Evolutionary conservation across 352 stramenopile species (phyloP).

Genomic region (Phytophthora tubulina): DNA sequence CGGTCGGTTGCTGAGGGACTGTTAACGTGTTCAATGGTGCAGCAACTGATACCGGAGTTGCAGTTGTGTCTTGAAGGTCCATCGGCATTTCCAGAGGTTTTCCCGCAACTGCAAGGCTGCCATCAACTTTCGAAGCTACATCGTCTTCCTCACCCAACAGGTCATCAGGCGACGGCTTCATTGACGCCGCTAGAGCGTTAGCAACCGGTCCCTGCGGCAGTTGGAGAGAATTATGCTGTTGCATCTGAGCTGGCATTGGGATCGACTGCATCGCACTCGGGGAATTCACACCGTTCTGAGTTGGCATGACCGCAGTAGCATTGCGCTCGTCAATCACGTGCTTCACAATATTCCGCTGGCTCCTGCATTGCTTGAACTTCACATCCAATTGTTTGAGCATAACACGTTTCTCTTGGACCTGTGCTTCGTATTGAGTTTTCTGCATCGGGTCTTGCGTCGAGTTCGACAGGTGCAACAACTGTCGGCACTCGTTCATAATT

Average conservation of each 20-base stretch:
- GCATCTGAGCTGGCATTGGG: conserved; percentile 54
- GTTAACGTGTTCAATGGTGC: conserved; percentile 37
- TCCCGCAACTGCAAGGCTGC: conserved; percentile 33
- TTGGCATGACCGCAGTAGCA: conserved; percentile 18
- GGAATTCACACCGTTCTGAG: conserved; percentile 27
- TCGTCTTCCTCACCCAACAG: conserved; percentile 63
- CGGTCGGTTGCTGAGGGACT: conserved; percentile 8
- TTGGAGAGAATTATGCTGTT: conserved; percentile 40
- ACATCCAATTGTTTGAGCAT: conserved; percentile 81
- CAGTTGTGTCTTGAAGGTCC: conserved; percentile 58
- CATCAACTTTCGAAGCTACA: conserved; percentile 39
- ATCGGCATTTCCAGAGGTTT: conserved; percentile 71
- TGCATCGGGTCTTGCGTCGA: conserved; percentile 72
- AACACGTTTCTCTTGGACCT: conserved; percentile 77
- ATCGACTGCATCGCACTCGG: conserved; percentile 53
- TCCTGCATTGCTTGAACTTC: conserved; percentile 84
- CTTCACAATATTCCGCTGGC: conserved; percentile 84
- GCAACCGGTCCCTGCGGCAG: conserved; percentile 14
- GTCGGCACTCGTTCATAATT: conserved; percentile 85
- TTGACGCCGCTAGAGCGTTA: conserved; percentile 1
- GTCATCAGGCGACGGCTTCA: conserved; percentile 64
- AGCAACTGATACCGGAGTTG: conserved; percentile 31
- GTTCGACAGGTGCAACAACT: conserved; percentile 80
- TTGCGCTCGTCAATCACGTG: conserved; percentile 76
- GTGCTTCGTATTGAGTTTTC: conserved; percentile 70